phyloP scores from a whole-genome alignment of 2,329 filamentous ascomycete genomes.

The Coniochaeta pulveracea region DNA sequence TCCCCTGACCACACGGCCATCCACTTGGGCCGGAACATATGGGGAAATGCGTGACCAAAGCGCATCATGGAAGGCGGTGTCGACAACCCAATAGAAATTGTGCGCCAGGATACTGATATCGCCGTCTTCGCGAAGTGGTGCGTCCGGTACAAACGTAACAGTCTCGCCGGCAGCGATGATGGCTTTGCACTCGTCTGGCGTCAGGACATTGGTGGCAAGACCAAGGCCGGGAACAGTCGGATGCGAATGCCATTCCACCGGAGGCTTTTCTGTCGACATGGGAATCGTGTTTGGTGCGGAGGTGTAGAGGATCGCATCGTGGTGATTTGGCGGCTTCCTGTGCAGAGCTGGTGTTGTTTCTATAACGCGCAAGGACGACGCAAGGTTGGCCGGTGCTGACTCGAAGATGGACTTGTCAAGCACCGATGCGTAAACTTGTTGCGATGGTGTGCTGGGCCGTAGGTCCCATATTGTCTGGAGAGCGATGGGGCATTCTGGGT shows the following conservation, averaged over 20 bases:
- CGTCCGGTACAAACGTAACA: slow-evolving; percentile 56
- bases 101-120: slow-evolving; percentile 56
- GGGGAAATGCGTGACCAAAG: slow-evolving; percentile 50
- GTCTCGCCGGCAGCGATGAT: slow-evolving; percentile 58
- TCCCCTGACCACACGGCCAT: slow-evolving; percentile 46
- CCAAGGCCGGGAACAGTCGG: slow-evolving; percentile 51
- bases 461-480: slow-evolving; percentile 53
- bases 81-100: slow-evolving; percentile 65
- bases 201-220: slow-evolving; percentile 48
- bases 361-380: slow-evolving; percentile 40
- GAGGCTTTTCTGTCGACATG: slow-evolving; percentile 29
- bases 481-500: slow-evolving; percentile 35
- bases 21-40: slow-evolving; percentile 43
- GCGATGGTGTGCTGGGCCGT: slow-evolving; percentile 26
- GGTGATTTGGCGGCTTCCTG: slow-evolving; percentile 57
- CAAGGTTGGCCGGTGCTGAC: slow-evolving; percentile 22
- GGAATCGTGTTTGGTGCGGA: slow-evolving; percentile 44
- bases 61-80: slow-evolving; percentile 48
- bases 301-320: slow-evolving; percentile 54
- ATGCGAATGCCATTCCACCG: slow-evolving; percentile 45
- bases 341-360: slow-evolving; percentile 48
- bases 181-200: slow-evolving; percentile 47
- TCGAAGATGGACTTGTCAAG: slow-evolving; percentile 43
- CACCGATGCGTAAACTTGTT: slow-evolving; percentile 44
- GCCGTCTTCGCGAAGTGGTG: slow-evolving; percentile 53